These are phyloP conservation scores for Bacidia gigantensis DNA, from an alignment of 495 filamentous ascomycete genomes.

Conservation along the genomic window DNA sequence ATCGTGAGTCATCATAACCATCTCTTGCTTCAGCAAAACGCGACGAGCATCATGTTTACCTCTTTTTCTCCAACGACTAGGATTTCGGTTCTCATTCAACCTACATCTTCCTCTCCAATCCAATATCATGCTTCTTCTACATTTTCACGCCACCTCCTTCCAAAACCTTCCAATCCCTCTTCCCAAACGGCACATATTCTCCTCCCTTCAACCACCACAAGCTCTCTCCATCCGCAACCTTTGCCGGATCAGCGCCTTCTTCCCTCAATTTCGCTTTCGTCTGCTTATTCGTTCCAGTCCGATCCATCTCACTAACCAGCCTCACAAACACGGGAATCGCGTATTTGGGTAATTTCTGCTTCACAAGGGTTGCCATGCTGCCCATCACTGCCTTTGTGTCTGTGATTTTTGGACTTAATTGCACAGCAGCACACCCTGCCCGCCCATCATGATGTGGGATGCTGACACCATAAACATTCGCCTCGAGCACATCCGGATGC, in stretches of 20 bases:
- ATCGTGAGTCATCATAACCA: too few relatives aligned
- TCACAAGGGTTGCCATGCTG: slow-evolving; percentile 45
- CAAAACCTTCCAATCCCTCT: slow-evolving; percentile 54
- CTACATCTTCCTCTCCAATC: neutral
- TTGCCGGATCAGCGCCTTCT: slow-evolving; percentile 57
- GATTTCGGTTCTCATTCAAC: too few relatives aligned
- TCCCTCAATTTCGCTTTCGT: slow-evolving; percentile 56
- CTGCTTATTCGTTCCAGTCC: slow-evolving; percentile 81
- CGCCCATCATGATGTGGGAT: slow-evolving; percentile 76
- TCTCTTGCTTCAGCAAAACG: too few relatives aligned
- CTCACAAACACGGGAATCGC: slow-evolving; percentile 70
- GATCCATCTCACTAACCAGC: slow-evolving; percentile 43
- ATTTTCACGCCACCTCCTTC: slow-evolving; percentile 56
- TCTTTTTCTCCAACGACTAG: too few relatives aligned
- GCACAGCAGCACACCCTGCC: slow-evolving; percentile 67
- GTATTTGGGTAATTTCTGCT: slow-evolving; percentile 49
- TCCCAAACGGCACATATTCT: slow-evolving; percentile 52
- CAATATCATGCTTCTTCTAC: slow-evolving; percentile 21
- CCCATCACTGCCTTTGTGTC: slow-evolving; percentile 30
- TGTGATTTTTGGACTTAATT: slow-evolving; percentile 24
- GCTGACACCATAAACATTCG: slow-evolving; percentile 78
- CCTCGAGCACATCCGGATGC: slow-evolving; percentile 56
- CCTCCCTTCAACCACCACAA: slow-evolving; percentile 56
- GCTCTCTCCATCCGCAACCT: slow-evolving; percentile 37
- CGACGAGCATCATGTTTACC: too few relatives aligned